These are phyloP conservation scores for Saccharomyces hybrid DNA, from an alignment of 1,139 yeast genomes.

Conservation along the genomic window DNA sequence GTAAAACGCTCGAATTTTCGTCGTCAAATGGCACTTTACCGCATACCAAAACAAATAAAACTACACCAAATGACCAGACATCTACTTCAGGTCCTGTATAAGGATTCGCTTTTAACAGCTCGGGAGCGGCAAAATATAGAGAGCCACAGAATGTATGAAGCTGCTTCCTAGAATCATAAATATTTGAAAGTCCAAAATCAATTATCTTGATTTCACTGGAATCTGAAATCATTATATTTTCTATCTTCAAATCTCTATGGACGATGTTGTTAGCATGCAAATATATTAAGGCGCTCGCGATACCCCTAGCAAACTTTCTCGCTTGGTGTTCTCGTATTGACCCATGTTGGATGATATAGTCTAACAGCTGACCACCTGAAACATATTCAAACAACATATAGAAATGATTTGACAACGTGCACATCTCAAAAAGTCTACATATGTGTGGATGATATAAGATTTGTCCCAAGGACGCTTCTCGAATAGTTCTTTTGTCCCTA, in stretches of 20 bases:
- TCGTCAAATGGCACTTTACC: conserved; percentile 99
- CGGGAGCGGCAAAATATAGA: conserved; percentile 96
- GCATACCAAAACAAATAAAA: conserved; percentile 83
- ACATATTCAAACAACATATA: conserved; percentile 95
- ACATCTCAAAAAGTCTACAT: conserved; percentile 83
- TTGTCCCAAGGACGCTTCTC: conserved; percentile 91
- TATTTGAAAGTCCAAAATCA: conserved; percentile 88
- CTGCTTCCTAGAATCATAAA: conserved; percentile 61
- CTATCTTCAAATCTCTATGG: conserved; percentile 92
- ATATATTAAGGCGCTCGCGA: conserved; percentile 86
- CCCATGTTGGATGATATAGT: conserved; percentile 93
- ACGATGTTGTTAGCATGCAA: conserved; percentile 90
- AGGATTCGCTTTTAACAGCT: conserved; percentile 80
- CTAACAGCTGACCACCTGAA: conserved; percentile 94
- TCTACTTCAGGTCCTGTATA: conserved; percentile 96
- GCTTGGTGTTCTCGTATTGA: conserved; percentile 87
- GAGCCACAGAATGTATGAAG: conserved; percentile 95
- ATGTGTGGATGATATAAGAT: conserved; percentile 83
- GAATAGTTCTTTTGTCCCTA: conserved; percentile 79
- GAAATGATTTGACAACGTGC: conserved; percentile 90
- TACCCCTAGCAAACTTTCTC: conserved; percentile 88
- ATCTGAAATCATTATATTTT: conserved; percentile 86
- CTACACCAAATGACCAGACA: conserved; percentile 97
- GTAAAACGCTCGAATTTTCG: conserved; percentile 81
- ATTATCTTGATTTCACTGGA: conserved; percentile 90